Evolutionary conservation across 345 rosid species (phyloP), one percentile per base, ranked within the genome.

Genomic region (Eucalyptus urophylla): DNA sequence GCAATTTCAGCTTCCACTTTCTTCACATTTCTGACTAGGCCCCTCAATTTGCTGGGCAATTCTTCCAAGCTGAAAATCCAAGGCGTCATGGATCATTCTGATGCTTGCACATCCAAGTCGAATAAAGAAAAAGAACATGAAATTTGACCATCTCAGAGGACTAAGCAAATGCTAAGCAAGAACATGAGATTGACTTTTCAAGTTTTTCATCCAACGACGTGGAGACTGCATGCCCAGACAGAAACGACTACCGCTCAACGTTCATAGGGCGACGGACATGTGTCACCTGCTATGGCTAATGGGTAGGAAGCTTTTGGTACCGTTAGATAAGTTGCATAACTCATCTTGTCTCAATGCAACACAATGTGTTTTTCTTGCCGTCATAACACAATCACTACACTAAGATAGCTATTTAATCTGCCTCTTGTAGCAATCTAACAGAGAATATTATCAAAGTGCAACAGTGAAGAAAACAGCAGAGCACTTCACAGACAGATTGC

Each of bases 1-100:
- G 96, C 97, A 60, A 97, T 93, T 88, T 97, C 99, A 80, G 98
- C 98, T 94, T 97, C 99, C 88, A 97, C 95, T 72, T 93, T 91
- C 95, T 95, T 97, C 21, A 92, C 91, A 88, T 89, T 95, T 91
- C 96, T 93, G 80, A 97, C 97, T 2, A 95, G 90, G 90, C 97
- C 94, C 92, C 92, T 94, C 91, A 97, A 89, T 90, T 96, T 97
- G 95, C 94, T 95, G 3, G 99, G 96, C 88, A 97, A 80, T 49
- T 97, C 99, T 91, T 96, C 99, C 93, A 96, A 89, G 43, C 99
- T 97, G 93, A 86, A 91, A 67, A n/a, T 80, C 69, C 81, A 47
- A 58, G 43, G 83, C 47, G 13, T 37, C 25, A 37, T 21, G 5
- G 47, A 76, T 76, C 83, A 76, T 37, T 76, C 47, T 21, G 15